These are phyloP conservation scores for Ganoderma lucidum DNA, from an alignment of 1,284 basidiomycete species.

Conservation along the genomic window DNA sequence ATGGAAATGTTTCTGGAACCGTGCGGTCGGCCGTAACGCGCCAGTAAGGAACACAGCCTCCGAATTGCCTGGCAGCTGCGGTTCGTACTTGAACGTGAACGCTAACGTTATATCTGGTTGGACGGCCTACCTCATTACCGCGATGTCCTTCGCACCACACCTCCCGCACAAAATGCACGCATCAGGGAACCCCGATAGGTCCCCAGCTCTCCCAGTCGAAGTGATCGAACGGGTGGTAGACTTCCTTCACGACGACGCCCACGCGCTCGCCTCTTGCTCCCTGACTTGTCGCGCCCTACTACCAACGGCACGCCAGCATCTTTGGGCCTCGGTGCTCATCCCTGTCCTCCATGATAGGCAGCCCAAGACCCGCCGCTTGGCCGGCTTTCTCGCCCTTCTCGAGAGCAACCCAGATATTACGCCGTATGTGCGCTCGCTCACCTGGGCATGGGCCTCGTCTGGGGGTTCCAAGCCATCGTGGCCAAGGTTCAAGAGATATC, in stretches of 20 bases:
- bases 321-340: background rate
- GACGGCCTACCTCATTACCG: background rate
- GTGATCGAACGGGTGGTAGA: background rate
- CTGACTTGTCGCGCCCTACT: background rate
- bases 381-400: background rate
- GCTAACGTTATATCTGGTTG: background rate
- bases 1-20: too few relatives aligned
- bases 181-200: background rate
- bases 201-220: conserved; percentile 13
- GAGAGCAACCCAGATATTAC: background rate
- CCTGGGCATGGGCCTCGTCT: background rate
- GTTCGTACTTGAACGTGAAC: too few relatives aligned
- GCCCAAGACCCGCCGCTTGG: background rate
- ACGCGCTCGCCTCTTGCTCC: background rate
- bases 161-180: background rate
- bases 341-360: background rate
- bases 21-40: too few relatives aligned
- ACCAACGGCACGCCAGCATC: background rate
- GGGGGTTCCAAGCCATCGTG: background rate
- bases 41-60: too few relatives aligned
- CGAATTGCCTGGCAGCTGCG: too few relatives aligned
- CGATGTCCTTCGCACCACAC: background rate
- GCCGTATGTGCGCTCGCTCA: background rate
- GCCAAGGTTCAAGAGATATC: background rate
- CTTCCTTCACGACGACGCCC: background rate